phyloP scores from a whole-genome alignment of 768 basidiomycete genomes.

The Boletus pseudopeckii region DNA sequence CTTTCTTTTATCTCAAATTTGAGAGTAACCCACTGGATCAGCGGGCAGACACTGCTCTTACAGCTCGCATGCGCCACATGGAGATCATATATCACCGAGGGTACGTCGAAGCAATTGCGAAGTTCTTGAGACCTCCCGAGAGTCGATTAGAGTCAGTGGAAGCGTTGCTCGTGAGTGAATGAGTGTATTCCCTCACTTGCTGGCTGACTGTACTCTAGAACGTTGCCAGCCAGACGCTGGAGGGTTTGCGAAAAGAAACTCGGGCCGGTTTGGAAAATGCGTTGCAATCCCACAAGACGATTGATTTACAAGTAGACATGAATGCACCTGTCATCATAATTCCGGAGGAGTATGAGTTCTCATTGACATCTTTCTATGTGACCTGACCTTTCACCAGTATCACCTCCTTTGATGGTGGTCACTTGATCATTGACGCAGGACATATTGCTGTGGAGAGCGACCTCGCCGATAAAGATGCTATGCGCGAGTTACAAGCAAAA shows the following conservation, averaged over 20 bases:
- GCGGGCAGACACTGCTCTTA: constrained; percentile 86
- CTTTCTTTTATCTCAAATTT: constrained; percentile 88
- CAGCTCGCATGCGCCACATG: constrained; percentile 89
- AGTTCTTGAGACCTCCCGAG: constrained; percentile 90
- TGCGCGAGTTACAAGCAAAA: constrained; percentile 77
- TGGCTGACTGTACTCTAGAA: constrained; percentile 44
- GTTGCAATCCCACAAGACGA: constrained; percentile 88
- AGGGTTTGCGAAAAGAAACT: constrained; percentile 91
- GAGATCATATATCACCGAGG: constrained; percentile 95
- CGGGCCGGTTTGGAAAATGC: constrained; percentile 92
- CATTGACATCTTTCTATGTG: constrained; percentile 14
- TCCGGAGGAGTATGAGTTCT: constrained; percentile 73
- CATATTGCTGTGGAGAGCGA: constrained; percentile 93
- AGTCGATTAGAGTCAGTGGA: constrained; percentile 95
- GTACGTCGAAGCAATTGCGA: constrained; percentile 87
- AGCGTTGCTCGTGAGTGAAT: constrained; percentile 70
- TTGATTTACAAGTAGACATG: constrained; percentile 95
- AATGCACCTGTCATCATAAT: constrained; percentile 96
- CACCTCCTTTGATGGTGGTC: constrained; percentile 70
- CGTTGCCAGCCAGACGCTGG: constrained; percentile 89
- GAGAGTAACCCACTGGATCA: constrained; percentile 91
- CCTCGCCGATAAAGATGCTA: constrained; percentile 77
- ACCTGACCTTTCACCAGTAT: constrained; percentile 51
- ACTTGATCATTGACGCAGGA: constrained; percentile 92
- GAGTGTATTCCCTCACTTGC: neutral